A percentile compares a stretch with the other conserved stretches of the same genome.
Conservation (phyloP, 208 protist species). For the Histomonas meleagridis region DNA sequence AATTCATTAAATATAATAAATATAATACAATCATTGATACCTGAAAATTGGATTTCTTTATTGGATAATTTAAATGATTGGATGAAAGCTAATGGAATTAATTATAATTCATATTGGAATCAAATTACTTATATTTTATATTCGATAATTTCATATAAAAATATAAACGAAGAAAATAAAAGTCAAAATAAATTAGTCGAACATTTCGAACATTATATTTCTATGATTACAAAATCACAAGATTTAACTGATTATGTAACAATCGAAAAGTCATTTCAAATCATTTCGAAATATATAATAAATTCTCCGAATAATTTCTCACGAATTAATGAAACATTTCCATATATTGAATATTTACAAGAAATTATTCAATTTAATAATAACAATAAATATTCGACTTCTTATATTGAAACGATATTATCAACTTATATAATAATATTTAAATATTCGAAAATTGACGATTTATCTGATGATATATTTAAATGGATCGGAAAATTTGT, state of each 20-base stretch:
- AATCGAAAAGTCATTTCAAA: background rate
- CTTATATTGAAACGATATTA: background rate
- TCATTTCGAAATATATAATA: background rate
- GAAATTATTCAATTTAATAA: background rate
- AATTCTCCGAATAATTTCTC: background rate
- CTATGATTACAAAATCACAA: too few relatives aligned
- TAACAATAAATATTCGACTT: background rate
- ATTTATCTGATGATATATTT: background rate
- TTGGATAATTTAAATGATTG: background rate
- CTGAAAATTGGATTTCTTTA: background rate
- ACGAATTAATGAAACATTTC: background rate
- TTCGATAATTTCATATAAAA: background rate
- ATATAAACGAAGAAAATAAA: background rate
- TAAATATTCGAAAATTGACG: background rate
- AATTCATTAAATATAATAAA: background rate
- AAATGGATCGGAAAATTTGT: background rate
- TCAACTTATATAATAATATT: background rate
- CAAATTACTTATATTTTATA: background rate
- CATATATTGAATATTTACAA: background rate
- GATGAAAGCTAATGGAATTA: background rate
- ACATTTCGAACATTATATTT: background rate
- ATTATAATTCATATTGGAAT: background rate
- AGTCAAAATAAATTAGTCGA: background rate
- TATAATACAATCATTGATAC: background rate
- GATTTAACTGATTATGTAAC: background rate